These are phyloP conservation scores for Melanomma pulvis-pyrius DNA, from an alignment of 495 filamentous ascomycete genomes.

Conservation along the genomic window DNA sequence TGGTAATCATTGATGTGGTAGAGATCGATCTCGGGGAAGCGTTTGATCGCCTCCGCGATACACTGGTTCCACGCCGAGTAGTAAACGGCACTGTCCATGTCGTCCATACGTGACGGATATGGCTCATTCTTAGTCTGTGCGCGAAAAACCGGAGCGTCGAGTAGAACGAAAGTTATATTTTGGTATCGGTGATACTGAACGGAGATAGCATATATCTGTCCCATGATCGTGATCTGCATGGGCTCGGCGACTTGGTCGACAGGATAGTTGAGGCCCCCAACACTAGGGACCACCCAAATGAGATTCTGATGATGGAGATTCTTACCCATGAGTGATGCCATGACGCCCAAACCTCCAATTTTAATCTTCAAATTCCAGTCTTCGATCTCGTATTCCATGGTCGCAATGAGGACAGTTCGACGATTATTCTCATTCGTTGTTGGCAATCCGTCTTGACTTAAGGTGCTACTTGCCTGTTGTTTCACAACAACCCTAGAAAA, in stretches of 20 bases:
- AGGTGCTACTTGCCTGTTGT: neutral
- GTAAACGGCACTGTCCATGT: slow-evolving; percentile 70
- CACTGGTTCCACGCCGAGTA: slow-evolving; percentile 77
- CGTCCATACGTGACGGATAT: slow-evolving; percentile 74
- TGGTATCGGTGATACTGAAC: slow-evolving; percentile 67
- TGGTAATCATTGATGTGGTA: slow-evolving; percentile 87
- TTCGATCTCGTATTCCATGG: slow-evolving; percentile 75
- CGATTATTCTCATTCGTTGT: slow-evolving; percentile 39
- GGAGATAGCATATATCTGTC: slow-evolving; percentile 63
- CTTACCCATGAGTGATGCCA: slow-evolving; percentile 70
- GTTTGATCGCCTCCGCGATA: slow-evolving; percentile 63
- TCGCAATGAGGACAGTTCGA: slow-evolving; percentile 65
- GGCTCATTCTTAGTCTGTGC: slow-evolving; percentile 68
- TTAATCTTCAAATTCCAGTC: slow-evolving; percentile 75
- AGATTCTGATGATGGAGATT: slow-evolving; percentile 68
- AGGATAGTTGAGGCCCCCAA: slow-evolving; percentile 69
- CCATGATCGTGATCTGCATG: slow-evolving; percentile 68
- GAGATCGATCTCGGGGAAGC: slow-evolving; percentile 64
- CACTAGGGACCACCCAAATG: slow-evolving; percentile 78
- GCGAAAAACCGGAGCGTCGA: slow-evolving; percentile 72
- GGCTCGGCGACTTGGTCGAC: slow-evolving; percentile 61
- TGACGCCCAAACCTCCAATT: slow-evolving; percentile 71
- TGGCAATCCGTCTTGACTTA: slow-evolving; percentile 11
- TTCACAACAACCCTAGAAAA: neutral
- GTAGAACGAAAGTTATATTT: slow-evolving; percentile 73